phyloP scores from a whole-genome alignment of 2,329 filamentous ascomycete species.

The Harringtonia aguacate region DNA sequence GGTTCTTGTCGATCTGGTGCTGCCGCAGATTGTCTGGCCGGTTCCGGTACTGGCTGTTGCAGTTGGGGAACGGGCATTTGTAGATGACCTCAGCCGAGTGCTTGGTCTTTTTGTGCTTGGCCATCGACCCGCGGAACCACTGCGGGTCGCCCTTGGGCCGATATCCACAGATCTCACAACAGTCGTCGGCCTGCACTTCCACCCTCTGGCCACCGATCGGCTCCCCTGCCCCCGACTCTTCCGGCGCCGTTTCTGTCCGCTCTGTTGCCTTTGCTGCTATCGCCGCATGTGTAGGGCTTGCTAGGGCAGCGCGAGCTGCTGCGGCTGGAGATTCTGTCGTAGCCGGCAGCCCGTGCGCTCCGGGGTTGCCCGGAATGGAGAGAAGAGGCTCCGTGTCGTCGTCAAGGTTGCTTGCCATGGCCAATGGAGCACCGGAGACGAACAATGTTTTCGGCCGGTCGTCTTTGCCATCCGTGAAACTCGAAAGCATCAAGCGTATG shows the following conservation, averaged over 20 bases:
- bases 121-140: conserved; percentile 49
- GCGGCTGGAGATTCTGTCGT: too few relatives aligned
- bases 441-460: background rate
- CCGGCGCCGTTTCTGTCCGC: too few relatives aligned
- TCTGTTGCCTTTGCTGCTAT: too few relatives aligned
- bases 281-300: too few relatives aligned
- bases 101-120: conserved; percentile 45
- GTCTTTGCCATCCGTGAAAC: conserved; percentile 5
- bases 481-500: conserved; percentile 27
- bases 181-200: conserved; percentile 28
- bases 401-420: background rate
- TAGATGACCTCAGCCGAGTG: conserved; percentile 42
- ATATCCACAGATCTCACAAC: conserved; percentile 43
- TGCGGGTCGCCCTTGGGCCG: conserved; percentile 44
- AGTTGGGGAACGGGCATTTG: conserved; percentile 41
- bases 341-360: too few relatives aligned
- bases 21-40: conserved; percentile 44
- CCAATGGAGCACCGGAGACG: background rate
- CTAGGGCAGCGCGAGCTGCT: too few relatives aligned
- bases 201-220: conserved; percentile 1
- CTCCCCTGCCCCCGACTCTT: background rate
- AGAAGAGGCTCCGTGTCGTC: too few relatives aligned
- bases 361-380: too few relatives aligned
- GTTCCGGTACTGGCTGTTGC: conserved; percentile 44
- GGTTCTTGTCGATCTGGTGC: conserved; percentile 45